Conservation (phyloP, 768 basidiomycete genomes). For the Holtermanniella nyarrowii region DNA sequence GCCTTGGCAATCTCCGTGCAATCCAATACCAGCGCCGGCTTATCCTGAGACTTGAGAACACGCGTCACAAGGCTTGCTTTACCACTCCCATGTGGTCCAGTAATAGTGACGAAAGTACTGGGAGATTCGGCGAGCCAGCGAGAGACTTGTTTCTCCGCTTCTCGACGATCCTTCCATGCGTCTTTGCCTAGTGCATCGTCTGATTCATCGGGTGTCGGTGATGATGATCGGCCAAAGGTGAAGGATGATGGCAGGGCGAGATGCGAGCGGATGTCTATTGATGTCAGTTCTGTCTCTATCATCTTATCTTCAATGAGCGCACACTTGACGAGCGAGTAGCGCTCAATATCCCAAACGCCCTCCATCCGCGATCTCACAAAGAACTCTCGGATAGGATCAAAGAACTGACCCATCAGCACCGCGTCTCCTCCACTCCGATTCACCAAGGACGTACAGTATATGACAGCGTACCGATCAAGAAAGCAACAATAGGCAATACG, state of each 20-base stretch:
- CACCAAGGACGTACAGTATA: conserved; percentile 57
- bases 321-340: conserved; percentile 65
- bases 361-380: conserved; percentile 73
- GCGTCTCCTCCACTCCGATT: neutral
- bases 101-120: conserved; percentile 48
- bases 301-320: conserved; percentile 1
- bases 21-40: conserved; percentile 70
- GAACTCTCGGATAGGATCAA: conserved; percentile 78
- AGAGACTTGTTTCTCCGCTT: conserved; percentile 59
- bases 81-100: conserved; percentile 43
- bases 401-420: conserved; percentile 52
- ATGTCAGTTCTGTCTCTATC: neutral
- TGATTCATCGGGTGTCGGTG: conserved; percentile 2
- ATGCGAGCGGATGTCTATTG: conserved; percentile 4
- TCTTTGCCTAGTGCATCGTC: conserved; percentile 35
- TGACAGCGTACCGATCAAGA: conserved; percentile 77
- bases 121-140: conserved; percentile 70
- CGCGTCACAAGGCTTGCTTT: conserved; percentile 41
- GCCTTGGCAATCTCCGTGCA: conserved; percentile 60
- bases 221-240: conserved; percentile 13
- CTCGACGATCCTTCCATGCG: conserved; percentile 75
- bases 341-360: conserved; percentile 68
- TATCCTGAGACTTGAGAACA: conserved; percentile 42
- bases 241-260: conserved; percentile 18
- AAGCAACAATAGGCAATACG: conserved; percentile 50